Evolutionary conservation across 2,329 filamentous ascomycete genomes (phyloP), one percentile per base, ranked within the genome.

Genomic region (Aspergillus candidus): DNA sequence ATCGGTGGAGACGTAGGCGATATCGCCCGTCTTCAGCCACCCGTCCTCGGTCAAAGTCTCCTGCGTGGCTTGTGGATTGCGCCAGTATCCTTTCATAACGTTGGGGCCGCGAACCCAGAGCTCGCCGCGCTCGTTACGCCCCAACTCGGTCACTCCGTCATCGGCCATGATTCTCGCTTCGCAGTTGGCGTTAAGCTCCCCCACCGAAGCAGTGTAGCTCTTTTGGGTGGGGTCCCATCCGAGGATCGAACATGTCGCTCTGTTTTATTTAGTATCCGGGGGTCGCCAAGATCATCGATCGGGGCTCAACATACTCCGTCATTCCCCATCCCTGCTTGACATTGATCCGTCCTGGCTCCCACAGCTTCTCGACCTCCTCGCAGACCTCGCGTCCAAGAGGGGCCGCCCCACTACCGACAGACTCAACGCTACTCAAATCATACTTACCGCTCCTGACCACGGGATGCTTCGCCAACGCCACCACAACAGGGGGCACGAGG

Each of bases 321-420:
- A 94, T 91, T 4, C 88, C 88, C 84, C 86, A 94, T 4, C 86
- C 88, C 64, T 91, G 87, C 59, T 75, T 77, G 22, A 82, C 59
- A 52, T 76, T 75, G 17, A 80, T 64, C 15, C 64, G 58, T 11
- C 72, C 68, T 52, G 58, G 50, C 1, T 69, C 65, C 72, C 80
- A 81, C 44, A 82, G 58, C 46, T 69, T 73, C 59, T 84, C 75
- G 8, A 80, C 75, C 51, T 83, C 79, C 10, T 72, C 70, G 43
- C 70, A 72, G 3, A 80, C 69, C 48, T 84, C 62, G 41, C 60
- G 46, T 8, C 61, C 62, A 40, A 87, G 67, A 1, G 87, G 86
- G 6, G 88, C 87, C 1, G 86, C 86, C 30, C 87, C 87, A 40
- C 72, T 79, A 2, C 70, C 74, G 11, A 88, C 66, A 3, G 47